These are phyloP conservation scores for Petrea volubilis DNA, from an alignment of 257 asterid species.

Conservation along the genomic window DNA sequence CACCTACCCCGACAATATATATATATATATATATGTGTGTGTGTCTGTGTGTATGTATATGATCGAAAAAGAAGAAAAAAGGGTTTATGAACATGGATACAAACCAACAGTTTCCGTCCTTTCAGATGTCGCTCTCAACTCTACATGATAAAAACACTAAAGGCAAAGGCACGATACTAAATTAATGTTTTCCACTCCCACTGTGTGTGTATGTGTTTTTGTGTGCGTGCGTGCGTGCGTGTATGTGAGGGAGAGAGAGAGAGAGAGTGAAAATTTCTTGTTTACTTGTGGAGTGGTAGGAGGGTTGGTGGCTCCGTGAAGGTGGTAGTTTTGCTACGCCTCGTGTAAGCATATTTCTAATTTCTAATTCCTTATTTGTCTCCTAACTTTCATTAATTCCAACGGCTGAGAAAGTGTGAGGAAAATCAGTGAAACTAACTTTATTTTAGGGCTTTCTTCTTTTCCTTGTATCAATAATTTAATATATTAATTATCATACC, in stretches of 20 bases:
- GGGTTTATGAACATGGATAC: neutral
- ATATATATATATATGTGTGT: too few species aligned
- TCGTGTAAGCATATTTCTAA: neutral
- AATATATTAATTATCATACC: too few species aligned
- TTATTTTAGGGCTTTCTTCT: neutral
- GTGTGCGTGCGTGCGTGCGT: too few species aligned
- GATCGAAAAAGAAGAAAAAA: neutral
- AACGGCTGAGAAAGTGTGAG: neutral
- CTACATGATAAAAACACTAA: too few species aligned
- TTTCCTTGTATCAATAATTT: neutral
- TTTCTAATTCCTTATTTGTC: too few species aligned
- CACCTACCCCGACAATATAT: constrained; percentile 7
- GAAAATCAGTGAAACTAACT: neutral
- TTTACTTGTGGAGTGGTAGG: too few species aligned
- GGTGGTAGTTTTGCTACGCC: neutral
- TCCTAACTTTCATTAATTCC: neutral
- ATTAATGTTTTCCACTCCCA: too few species aligned
- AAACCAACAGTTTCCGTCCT: constrained; percentile 2
- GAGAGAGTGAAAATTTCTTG: too few species aligned
- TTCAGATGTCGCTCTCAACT: neutral
- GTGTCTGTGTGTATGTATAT: neutral
- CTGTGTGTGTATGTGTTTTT: too few species aligned
- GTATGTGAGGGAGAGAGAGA: too few species aligned
- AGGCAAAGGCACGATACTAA: too few species aligned
- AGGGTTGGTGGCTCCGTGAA: neutral